A percentile compares a stretch with the other conserved stretches of the same genome.
Evolutionary conservation across 179 eudicot species (phyloP).

Genomic region (Heliamphora ciliata): DNA sequence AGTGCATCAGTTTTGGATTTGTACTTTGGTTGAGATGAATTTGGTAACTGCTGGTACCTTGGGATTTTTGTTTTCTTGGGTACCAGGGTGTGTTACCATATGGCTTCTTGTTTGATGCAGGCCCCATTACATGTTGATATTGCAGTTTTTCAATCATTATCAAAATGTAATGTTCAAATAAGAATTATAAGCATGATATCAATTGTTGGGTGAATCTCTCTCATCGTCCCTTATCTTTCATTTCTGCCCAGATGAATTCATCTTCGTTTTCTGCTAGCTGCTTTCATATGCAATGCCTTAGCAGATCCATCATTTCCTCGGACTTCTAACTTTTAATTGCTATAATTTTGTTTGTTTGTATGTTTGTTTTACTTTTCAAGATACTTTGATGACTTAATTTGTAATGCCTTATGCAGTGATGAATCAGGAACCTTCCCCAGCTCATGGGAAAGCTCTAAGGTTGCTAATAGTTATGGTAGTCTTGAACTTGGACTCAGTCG

Average conservation of each 20-base stretch:
- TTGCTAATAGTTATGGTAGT: constrained; percentile 24
- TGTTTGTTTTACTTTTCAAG: background rate
- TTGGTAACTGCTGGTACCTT: background rate
- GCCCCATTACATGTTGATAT: background rate
- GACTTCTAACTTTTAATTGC: background rate
- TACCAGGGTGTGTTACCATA: background rate
- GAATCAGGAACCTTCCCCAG: constrained; percentile 25
- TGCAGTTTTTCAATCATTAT: background rate
- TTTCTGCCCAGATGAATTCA: background rate
- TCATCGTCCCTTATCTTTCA: background rate
- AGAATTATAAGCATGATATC: background rate
- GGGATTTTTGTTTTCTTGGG: background rate
- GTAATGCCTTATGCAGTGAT: constrained; percentile 23
- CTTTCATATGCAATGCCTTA: background rate
- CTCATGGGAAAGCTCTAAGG: constrained; percentile 19
- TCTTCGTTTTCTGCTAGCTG: background rate
- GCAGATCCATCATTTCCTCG: background rate
- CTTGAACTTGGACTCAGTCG: constrained; percentile 46
- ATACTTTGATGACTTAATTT: constrained; percentile 2
- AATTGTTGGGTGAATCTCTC: background rate
- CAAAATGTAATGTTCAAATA: background rate
- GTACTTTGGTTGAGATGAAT: background rate
- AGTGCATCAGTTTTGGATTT: background rate
- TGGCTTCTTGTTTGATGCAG: background rate
- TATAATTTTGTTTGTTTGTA: background rate